phyloP scores from a whole-genome alignment of 192 early-diverging fungal species.

The Obelidium mucronatum region DNA sequence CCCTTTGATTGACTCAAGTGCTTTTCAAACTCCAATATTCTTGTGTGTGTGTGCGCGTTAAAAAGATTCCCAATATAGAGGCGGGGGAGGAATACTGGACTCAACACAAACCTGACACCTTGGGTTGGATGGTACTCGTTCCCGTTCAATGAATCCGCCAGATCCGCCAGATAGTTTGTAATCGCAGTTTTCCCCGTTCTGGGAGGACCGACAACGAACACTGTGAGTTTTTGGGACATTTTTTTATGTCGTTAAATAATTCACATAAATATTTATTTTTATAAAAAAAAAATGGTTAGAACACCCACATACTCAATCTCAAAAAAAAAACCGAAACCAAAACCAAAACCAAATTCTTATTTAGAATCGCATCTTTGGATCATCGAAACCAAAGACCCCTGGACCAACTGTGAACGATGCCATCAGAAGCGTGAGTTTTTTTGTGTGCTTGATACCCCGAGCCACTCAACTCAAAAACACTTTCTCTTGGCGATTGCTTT shows the following conservation, averaged over 20 bases:
- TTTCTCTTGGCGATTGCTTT: neutral
- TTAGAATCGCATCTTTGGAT: slow-evolving; percentile 92
- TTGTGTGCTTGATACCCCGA: too few relatives aligned
- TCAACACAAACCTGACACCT: slow-evolving; percentile 45
- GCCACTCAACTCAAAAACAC: neutral
- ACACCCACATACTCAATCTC: too few relatives aligned
- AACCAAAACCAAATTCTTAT: too few relatives aligned
- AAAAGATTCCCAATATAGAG: neutral
- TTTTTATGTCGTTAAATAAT: too few relatives aligned
- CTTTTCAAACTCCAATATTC: slow-evolving; percentile 34
- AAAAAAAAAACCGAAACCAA: too few relatives aligned
- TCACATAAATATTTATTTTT: too few relatives aligned
- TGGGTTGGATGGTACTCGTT: slow-evolving; percentile 54
- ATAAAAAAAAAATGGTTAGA: too few relatives aligned
- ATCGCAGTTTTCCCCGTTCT: slow-evolving; percentile 54
- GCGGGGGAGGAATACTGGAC: too few relatives aligned
- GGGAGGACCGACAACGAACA: slow-evolving; percentile 52
- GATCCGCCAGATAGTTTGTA: slow-evolving; percentile 52
- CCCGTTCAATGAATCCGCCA: slow-evolving; percentile 44
- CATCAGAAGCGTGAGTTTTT: slow-evolving; percentile 70
- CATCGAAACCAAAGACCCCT: slow-evolving; percentile 79
- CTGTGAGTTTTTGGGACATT: slow-evolving; percentile 43
- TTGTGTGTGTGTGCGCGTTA: neutral
- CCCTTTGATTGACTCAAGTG: slow-evolving; percentile 18
- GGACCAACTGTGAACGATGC: slow-evolving; percentile 91